These are phyloP conservation scores for Micractinium conductrix DNA, from an alignment of 139 green algal species.

Conservation along the genomic window DNA sequence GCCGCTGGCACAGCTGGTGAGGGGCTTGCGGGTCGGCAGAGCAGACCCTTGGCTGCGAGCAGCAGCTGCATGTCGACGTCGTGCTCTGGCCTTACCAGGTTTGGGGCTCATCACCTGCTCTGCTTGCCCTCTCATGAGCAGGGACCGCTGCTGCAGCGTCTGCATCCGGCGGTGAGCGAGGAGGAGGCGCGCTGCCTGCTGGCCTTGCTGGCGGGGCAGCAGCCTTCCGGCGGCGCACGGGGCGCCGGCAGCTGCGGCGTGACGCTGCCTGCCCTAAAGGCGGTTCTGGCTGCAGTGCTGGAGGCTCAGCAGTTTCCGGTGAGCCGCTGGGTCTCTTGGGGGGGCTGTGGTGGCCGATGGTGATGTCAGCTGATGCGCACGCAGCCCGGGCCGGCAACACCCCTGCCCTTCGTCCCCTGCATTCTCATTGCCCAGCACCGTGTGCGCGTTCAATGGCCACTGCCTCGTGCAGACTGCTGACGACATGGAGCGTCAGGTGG, in stretches of 20 bases:
- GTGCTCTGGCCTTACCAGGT: no score
- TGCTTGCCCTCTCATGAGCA: neutral
- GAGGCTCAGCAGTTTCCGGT: constrained; percentile 28
- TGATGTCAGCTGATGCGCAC: no score
- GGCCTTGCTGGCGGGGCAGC: neutral
- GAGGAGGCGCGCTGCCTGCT: constrained; percentile 9
- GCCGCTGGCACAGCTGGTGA: neutral
- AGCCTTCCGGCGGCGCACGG: neutral
- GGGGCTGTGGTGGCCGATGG: no score
- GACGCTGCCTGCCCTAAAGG: constrained; percentile 19
- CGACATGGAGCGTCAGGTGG: neutral
- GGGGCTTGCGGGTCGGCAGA: no score
- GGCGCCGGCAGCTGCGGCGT: neutral
- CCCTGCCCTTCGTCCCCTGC: no score
- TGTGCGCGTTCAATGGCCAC: no score
- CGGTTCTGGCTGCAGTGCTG: neutral
- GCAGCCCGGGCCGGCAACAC: no score
- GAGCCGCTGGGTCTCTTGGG: no score
- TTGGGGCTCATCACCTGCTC: neutral
- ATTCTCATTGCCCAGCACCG: no score
- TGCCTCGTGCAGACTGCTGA: neutral
- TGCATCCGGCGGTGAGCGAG: neutral
- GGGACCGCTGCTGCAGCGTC: constrained; percentile 1
- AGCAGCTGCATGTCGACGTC: no score
- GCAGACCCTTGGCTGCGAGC: no score